Evolutionary conservation across 495 filamentous ascomycete species (phyloP).

Genomic region (Astrocystis sublimbata): DNA sequence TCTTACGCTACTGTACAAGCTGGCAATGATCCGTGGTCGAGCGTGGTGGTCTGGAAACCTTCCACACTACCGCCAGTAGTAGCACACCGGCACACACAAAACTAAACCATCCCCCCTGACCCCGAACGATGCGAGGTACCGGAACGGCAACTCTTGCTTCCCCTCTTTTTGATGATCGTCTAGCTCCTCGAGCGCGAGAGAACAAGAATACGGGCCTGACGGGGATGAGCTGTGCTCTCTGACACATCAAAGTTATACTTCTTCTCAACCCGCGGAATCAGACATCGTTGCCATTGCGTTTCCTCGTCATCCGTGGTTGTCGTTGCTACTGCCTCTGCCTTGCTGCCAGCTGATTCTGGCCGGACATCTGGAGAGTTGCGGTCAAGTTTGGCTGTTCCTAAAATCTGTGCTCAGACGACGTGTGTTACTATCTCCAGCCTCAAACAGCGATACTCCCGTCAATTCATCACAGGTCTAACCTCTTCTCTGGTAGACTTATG

Average conservation of each 20-base stretch:
- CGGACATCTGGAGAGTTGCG: not conserved
- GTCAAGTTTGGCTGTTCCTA: not conserved
- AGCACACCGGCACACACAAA: conserved; percentile 21
- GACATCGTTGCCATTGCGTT: conserved; percentile 8
- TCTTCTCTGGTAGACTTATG: conserved; percentile 3
- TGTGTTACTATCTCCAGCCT: conserved; percentile 6
- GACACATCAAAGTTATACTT: not conserved
- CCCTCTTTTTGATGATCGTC: conserved; percentile 7
- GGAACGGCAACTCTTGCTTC: conserved; percentile 10
- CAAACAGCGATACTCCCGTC: not conserved
- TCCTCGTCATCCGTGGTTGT: not conserved
- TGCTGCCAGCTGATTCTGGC: conserved; percentile 1
- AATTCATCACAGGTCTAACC: conserved; percentile 3
- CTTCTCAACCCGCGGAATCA: not conserved
- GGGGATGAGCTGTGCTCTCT: conserved; percentile 6
- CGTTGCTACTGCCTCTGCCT: conserved; percentile 3
- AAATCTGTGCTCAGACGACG: not conserved
- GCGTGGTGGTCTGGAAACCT: conserved; percentile 23
- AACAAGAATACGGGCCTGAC: not conserved
- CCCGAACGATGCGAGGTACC: conserved; percentile 3
- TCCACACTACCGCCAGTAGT: conserved; percentile 16
- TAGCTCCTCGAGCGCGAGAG: not conserved
- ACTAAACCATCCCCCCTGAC: conserved; percentile 16
- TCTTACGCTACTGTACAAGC: conserved; percentile 8
- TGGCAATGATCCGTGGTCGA: conserved; percentile 21